Evolutionary conservation across 352 stramenopile genomes (phyloP), one percentile per base, ranked within the genome.

Genomic region (Phytophthora pisi): DNA sequence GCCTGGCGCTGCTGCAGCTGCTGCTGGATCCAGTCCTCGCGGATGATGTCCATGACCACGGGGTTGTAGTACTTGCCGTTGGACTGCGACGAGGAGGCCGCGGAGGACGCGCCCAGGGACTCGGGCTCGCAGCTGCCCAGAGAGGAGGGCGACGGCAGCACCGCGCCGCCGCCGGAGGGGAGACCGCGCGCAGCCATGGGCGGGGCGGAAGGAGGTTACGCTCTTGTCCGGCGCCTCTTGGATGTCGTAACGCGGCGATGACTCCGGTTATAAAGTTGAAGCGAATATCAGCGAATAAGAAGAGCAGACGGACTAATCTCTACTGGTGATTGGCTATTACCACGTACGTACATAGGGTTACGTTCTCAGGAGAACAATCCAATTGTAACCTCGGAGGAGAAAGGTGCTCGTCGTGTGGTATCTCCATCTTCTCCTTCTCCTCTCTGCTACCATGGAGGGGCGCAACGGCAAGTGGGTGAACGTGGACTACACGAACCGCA

Each of bases 11-110:
- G 65, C 3, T 77, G 77, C 24, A 96, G 55, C 57, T 95, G 82
- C 61, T 95, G 82, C 57, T 92, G 78, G 62, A 96, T 91, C 88
- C 89, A 96, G 68, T 96, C 86, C 63, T 96, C 88, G 38, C 89
- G 82, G 46, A 96, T 95, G 54, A 92, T 91, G 9, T 77, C 82
- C 81, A 94, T 90, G 43, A 96, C 86, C 5, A 90, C 82, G 0
- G 86, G 86, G 66, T 94, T 93, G 72, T 90, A 93, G 70, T 86
- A 93, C 42, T 82, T 82, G 43, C 74, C 79, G 66, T 91, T 86
- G n/a, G 43, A 13, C n/a, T 50, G n/a, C 42, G 15, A n/a, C 15
- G 42, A 8, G 36, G 49, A 36, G 4, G 49, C 43, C 34, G 28
- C 5, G 28, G 28, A 6, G 28, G 28, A 30, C 4, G 26, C 5